Evolutionary conservation across 2,329 filamentous ascomycete genomes (phyloP), one percentile per base, ranked within the genome.

Genomic region (Thyridium curvatum): DNA sequence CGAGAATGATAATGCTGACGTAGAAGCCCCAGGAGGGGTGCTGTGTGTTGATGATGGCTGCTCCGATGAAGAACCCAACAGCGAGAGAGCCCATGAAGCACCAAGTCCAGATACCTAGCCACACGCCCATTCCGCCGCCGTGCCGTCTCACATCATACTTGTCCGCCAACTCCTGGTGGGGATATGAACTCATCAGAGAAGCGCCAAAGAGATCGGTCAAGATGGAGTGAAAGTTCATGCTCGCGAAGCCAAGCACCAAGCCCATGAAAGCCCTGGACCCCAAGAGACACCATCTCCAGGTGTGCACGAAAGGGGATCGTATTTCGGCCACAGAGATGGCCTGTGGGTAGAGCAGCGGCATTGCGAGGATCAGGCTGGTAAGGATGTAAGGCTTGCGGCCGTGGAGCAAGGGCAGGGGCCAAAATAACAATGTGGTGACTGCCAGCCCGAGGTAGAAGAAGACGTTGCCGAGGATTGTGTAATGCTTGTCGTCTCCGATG

Each of bases 381-480:
- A 89, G 64, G n/a, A 83, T 79, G 52, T 90, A 90, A 1, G 84
- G 82, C 52, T 88, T 88, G 10, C 85, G 74, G 4, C 86, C 85
- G 54, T 90, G 84, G 2, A 90, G 69, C 7, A 87, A 66, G 7
- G 84, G 82, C 6, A 89, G 61, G 3, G 85, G 83, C 85, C 85
- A 90, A 47, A 75, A 76, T 42, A 87, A 62, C 40, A 86, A 72
- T 0, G 80, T 85, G 0, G 84, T 77, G 30, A 89, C 59, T 1
- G 82, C 82, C 45, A 90, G 68, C 8, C 83, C 84, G 26, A 84
- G 52, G 53, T 85, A 90, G 38, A 88, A 73, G 18, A 79, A 72
- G 13, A 85, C 82, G 48, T 90, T 90, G 4, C 86, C 86, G 29
- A 86, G 67, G 18, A 88, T 79, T 2, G 79, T 72, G 42, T 76